Base-by-base conservation (phyloP, 306 rosid genomes). In the Vicia villosa region DNA sequence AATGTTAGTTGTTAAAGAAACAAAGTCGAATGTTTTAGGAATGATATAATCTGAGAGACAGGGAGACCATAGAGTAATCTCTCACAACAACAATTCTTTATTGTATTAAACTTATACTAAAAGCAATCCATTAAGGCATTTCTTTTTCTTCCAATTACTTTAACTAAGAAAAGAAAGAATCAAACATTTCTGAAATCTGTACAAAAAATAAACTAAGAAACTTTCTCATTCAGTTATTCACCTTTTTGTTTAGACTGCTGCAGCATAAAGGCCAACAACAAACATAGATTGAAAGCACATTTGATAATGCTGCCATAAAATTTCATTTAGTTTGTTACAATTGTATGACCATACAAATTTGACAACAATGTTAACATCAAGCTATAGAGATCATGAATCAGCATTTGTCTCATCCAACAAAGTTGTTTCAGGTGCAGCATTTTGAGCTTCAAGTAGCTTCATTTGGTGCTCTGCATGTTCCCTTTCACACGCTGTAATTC, bases 401-500 rank as follows among this genome's bases (percentile, higher is more conserved):
- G 72, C 46, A 56, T 72, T 8, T 21, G 79, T 73, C 68, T 82
- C 81, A 13, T 69, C 47, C 32, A 69, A 74, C 11, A 77, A 80
- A 56, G 80, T 66, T n/a, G n/a, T n/a, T 47, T 83, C 81, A 14
- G 77, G 43, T 55, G 85, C 79, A 68, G 88, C 61, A 68, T 40
- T 83, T 75, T 87, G 96, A 9, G 77, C 92, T 80, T 90, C 96
- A 69, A 84, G 79, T 14, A 90, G 83, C 89, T 88, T 74, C 83
- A 80, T 84, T 77, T 94, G 97, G 83, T 89, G 87, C 76, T 94
- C 97, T 0, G 96, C 96, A 10, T 90, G 97, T 77, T 90, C 98
- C 78, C 96, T 84, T 82, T 94, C 97, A 14, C 97, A 90, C 5
- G 84, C 86, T 19, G 74, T 85, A 24, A 94, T 81, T 60, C 97